phyloP scores from a whole-genome alignment of 2,329 filamentous ascomycete species.

The Cercospora sp. region DNA sequence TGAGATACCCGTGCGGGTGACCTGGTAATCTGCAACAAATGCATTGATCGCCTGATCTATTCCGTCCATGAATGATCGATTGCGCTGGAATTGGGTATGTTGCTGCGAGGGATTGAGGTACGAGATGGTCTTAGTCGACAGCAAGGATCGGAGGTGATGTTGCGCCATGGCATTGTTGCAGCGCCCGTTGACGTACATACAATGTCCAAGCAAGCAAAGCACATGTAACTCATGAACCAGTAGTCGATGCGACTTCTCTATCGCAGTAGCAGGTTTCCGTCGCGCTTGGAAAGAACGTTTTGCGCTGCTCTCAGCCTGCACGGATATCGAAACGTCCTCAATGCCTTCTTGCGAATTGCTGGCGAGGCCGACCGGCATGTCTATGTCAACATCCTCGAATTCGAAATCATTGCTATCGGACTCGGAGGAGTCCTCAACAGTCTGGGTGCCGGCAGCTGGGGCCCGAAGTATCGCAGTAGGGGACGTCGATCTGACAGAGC shows the following conservation, averaged over 20 bases:
- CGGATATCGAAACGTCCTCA: slow-evolving; percentile 45
- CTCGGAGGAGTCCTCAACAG: slow-evolving; percentile 35
- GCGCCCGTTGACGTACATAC: slow-evolving; percentile 76
- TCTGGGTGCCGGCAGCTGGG: slow-evolving; percentile 25
- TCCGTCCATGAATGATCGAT: slow-evolving; percentile 75
- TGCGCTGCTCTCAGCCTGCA: slow-evolving; percentile 39
- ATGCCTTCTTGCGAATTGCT: slow-evolving; percentile 35
- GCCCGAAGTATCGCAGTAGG: neutral
- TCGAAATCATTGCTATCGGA: slow-evolving; percentile 57
- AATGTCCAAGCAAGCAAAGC: slow-evolving; percentile 78
- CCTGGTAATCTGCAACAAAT: slow-evolving; percentile 69
- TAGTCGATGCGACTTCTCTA: slow-evolving; percentile 63
- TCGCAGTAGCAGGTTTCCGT: slow-evolving; percentile 55
- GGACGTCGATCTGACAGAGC: neutral
- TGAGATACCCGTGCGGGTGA: slow-evolving; percentile 70
- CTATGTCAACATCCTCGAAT: slow-evolving; percentile 62
- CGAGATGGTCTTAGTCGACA: slow-evolving; percentile 64
- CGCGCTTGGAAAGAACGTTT: slow-evolving; percentile 41
- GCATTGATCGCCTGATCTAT: slow-evolving; percentile 66
- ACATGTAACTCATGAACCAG: slow-evolving; percentile 86
- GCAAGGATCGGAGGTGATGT: slow-evolving; percentile 59
- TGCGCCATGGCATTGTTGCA: slow-evolving; percentile 60
- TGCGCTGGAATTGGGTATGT: slow-evolving; percentile 71
- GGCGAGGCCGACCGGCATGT: slow-evolving; percentile 34
- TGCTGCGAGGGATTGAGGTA: slow-evolving; percentile 68